phyloP scores from a whole-genome alignment of 306 rosid species.

The Astragalus membranaceus region DNA sequence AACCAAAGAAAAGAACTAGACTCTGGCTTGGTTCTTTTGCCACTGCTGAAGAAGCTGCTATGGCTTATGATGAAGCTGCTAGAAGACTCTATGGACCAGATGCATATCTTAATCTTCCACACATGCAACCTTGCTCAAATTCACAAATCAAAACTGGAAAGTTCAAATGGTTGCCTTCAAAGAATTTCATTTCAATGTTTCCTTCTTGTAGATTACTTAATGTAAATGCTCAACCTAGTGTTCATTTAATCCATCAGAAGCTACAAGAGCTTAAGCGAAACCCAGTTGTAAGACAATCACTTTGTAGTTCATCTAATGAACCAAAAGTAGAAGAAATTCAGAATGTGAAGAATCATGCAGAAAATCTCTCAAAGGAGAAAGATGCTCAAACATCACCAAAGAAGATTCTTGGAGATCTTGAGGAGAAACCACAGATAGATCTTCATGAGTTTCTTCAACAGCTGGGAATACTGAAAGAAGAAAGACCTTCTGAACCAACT shows the following conservation, averaged over 20 bases:
- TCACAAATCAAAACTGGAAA: constrained; percentile 43
- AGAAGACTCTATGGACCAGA: constrained; percentile 87
- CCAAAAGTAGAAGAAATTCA: constrained; percentile 31
- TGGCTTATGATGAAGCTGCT: constrained; percentile 98
- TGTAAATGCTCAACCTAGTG: constrained; percentile 87
- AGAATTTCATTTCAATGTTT: constrained; percentile 81
- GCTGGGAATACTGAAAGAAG: constrained; percentile 65
- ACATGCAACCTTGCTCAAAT: constrained; percentile 39
- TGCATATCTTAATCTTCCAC: constrained; percentile 94
- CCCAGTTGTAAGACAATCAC: constrained; percentile 28
- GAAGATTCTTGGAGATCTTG: constrained; percentile 25
- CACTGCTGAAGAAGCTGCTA: constrained; percentile 95
- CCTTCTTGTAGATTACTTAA: constrained; percentile 77
- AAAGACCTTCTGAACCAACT: constrained; percentile 31
- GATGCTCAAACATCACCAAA: constrained; percentile 25
- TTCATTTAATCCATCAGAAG: constrained; percentile 90
- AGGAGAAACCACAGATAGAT: constrained; percentile 94
- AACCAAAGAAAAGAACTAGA: constrained; percentile 91
- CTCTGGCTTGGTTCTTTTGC: constrained; percentile 95
- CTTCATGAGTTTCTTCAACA: constrained; percentile 97
- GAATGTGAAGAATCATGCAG: constrained; percentile 8
- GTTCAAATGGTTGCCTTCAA: constrained; percentile 89
- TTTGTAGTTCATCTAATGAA: constrained; percentile 41
- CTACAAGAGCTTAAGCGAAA: constrained; percentile 71
- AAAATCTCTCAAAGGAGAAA: constrained; percentile 22